Percentiles rank a stretch among this genome's conserved stretches.
Evolutionary conservation across 2,329 filamentous ascomycete genomes (phyloP).

Genomic region (Cercospora zeae-maydis): DNA sequence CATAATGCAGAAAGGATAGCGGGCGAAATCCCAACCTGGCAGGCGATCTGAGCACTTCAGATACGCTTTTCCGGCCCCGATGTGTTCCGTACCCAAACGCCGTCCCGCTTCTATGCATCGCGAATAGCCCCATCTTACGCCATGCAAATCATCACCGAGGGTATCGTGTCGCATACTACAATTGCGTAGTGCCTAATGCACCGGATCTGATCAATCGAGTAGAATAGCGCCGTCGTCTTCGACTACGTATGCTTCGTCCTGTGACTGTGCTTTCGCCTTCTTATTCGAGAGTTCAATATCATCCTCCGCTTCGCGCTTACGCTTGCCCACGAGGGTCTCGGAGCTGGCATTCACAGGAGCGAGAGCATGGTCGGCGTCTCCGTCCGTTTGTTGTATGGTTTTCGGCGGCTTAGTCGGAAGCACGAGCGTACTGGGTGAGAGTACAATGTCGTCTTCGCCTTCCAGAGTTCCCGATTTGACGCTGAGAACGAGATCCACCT

Average conservation of each 20-base stretch:
- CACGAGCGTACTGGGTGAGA: constrained; percentile 20
- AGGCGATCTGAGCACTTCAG: constrained; percentile 17
- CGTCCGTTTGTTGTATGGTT: constrained; percentile 16
- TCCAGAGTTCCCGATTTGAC: constrained; percentile 14
- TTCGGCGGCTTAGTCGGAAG: constrained; percentile 26
- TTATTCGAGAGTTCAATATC: constrained; percentile 22
- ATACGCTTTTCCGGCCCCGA: constrained; percentile 6
- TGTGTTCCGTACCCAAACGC: constrained; percentile 5
- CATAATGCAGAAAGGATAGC: constrained; percentile 3
- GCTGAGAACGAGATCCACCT: constrained; percentile 72
- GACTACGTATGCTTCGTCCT: constrained; percentile 23
- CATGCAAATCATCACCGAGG: constrained; percentile 5
- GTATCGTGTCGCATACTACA: constrained; percentile 7
- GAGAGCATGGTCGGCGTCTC: constrained; percentile 11
- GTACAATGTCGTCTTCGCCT: constrained; percentile 16
- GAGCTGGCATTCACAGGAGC: constrained; percentile 5
- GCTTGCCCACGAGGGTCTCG: constrained; percentile 19
- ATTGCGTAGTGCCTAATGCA: background rate
- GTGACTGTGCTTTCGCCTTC: constrained; percentile 28
- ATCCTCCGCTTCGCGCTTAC: constrained; percentile 32
- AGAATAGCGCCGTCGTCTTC: constrained; percentile 33
- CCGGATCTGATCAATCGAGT: constrained; percentile 26
- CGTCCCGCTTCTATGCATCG: constrained; percentile 5
- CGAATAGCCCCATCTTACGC: constrained; percentile 4
- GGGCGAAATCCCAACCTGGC: background rate